Conservation (phyloP, 2,329 filamentous ascomycete genomes). For the Clonostachys byssicola region DNA sequence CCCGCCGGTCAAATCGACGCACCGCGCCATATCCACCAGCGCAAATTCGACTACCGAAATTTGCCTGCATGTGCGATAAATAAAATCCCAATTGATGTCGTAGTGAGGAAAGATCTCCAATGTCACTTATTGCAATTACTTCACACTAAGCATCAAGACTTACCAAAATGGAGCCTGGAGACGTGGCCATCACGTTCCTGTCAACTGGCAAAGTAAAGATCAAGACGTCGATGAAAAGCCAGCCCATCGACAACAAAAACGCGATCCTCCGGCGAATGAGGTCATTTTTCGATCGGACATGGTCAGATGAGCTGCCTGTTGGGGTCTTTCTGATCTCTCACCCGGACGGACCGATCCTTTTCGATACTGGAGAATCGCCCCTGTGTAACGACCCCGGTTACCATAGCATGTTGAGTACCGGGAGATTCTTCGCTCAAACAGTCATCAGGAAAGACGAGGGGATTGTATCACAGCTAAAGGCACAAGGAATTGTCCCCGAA, state of each 20-base stretch:
- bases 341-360: conserved; percentile 11
- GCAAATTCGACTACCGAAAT: no score
- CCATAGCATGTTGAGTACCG: background rate
- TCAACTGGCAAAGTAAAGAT: conserved; percentile 13
- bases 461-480: background rate
- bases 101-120: no score
- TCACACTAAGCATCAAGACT: no score
- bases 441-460: no score
- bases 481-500: conserved; percentile 8
- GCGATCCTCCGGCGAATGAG: conserved; percentile 11
- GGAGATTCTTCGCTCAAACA: no score
- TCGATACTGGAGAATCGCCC: conserved; percentile 13
- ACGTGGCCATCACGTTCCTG: conserved; percentile 3
- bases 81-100: no score
- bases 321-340: conserved; percentile 13
- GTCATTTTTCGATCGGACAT: conserved; percentile 9
- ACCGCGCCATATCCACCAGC: no score
- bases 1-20: no score
- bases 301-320: conserved; percentile 10
- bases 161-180: no score
- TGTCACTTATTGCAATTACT: no score
- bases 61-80: no score
- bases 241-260: conserved; percentile 8
- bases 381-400: conserved; percentile 10
- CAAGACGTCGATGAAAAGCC: conserved; percentile 7